Evolutionary conservation across 2,329 filamentous ascomycete species (phyloP).

Genomic region (Epichloe festucae): DNA sequence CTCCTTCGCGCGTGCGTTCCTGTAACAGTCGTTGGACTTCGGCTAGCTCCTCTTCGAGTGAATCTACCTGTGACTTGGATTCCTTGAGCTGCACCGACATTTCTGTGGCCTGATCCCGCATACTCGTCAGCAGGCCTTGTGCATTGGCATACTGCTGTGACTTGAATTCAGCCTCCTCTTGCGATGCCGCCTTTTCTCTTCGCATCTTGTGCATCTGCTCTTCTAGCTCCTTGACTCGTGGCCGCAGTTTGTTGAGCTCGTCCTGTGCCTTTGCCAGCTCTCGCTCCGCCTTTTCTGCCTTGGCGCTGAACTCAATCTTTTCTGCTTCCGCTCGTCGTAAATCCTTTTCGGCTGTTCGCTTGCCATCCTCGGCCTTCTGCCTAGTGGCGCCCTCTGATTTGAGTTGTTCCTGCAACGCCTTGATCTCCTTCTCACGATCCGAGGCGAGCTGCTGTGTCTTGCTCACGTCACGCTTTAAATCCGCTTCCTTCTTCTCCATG

Average conservation of each 20-base stretch:
- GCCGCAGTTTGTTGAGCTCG: constrained; percentile 55
- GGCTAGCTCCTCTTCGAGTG: constrained; percentile 78
- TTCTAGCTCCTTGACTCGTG: constrained; percentile 53
- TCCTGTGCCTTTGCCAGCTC: constrained; percentile 63
- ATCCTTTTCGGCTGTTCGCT: constrained; percentile 61
- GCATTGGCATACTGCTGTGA: constrained; percentile 73
- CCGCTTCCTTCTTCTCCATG: constrained; percentile 73
- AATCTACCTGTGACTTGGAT: constrained; percentile 66
- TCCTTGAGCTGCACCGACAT: constrained; percentile 87
- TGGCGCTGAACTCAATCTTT: constrained; percentile 63
- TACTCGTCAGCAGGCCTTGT: constrained; percentile 74
- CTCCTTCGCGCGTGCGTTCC: constrained; percentile 80
- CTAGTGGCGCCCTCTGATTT: constrained; percentile 59
- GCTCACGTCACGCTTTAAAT: constrained; percentile 62
- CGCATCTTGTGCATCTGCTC: constrained; percentile 56
- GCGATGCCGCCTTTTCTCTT: constrained; percentile 52
- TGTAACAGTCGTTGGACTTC: constrained; percentile 78
- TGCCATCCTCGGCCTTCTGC: constrained; percentile 65
- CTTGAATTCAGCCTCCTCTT: constrained; percentile 76
- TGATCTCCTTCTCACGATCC: constrained; percentile 69
- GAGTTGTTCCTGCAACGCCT: constrained; percentile 64
- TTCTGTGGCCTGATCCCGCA: constrained; percentile 86
- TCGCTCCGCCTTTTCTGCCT: constrained; percentile 54
- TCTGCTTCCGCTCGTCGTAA: constrained; percentile 66
- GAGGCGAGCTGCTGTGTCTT: constrained; percentile 55